These are phyloP conservation scores for Fragilaria crotonensis DNA, from an alignment of 108 stramenopile genomes.

Conservation along the genomic window DNA sequence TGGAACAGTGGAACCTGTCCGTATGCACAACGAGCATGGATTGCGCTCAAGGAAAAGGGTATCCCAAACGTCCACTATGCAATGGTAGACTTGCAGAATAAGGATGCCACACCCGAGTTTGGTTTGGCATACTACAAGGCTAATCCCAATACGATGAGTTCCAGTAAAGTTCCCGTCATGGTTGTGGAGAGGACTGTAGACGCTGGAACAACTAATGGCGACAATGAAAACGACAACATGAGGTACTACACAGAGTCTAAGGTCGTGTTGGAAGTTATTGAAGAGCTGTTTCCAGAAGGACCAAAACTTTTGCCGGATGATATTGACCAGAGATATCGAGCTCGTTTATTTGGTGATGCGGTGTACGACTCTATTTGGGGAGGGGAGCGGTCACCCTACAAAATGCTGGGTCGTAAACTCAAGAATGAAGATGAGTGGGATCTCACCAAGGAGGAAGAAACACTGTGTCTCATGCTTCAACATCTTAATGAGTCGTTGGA, in stretches of 20 bases:
- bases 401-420: neutral
- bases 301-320: neutral
- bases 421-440: neutral
- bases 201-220: too few species aligned
- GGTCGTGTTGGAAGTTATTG: slow-evolving; percentile 6
- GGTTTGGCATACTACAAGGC: neutral
- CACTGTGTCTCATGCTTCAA: neutral
- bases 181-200: too few species aligned
- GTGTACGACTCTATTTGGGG: slow-evolving; percentile 4
- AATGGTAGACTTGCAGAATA: slow-evolving; percentile 13
- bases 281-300: neutral
- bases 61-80: slow-evolving; percentile 7
- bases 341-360: slow-evolving; percentile 6
- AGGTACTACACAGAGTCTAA: slow-evolving; percentile 10
- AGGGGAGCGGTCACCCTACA: neutral
- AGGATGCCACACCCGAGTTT: slow-evolving; percentile 8
- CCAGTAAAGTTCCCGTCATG: slow-evolving; percentile 12
- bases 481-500: neutral
- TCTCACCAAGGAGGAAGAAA: neutral
- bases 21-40: slow-evolving; percentile 40
- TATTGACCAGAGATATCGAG: neutral
- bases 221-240: neutral
- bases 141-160: slow-evolving; percentile 10
- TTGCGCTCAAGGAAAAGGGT: slow-evolving; percentile 24
- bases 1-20: slow-evolving; percentile 21